Percentiles rank a stretch among this genome's conserved stretches.
Conservation (phyloP, 495 filamentous ascomycete species). For the Hyphodiscus hymeniophilus region DNA sequence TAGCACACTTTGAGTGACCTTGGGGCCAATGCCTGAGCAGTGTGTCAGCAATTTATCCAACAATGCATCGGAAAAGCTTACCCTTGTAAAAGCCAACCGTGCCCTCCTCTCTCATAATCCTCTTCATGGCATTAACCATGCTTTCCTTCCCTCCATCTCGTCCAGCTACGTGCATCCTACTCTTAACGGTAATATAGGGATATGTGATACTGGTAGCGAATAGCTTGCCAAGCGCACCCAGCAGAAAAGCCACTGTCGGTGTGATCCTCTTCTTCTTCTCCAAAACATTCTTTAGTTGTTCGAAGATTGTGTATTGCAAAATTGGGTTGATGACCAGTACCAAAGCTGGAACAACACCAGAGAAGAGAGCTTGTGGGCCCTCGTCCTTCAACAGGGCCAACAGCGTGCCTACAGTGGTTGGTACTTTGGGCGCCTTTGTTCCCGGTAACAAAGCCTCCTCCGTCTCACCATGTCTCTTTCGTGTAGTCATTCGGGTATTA, state of each 20-base stretch:
- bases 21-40: slow-evolving; percentile 73
- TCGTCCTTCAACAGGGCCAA: slow-evolving; percentile 69
- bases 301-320: slow-evolving; percentile 96
- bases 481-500: slow-evolving; percentile 95
- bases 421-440: slow-evolving; percentile 32
- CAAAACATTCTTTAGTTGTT: slow-evolving; percentile 74
- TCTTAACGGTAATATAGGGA: slow-evolving; percentile 97
- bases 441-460: slow-evolving; percentile 30
- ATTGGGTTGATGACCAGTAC: slow-evolving; percentile 97
- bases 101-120: slow-evolving; percentile 81
- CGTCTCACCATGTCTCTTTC: slow-evolving; percentile 50
- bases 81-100: slow-evolving; percentile 88
- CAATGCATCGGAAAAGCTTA: slow-evolving; percentile 30
- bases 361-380: slow-evolving; percentile 75
- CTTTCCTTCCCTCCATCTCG: slow-evolving; percentile 58
- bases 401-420: slow-evolving; percentile 73
- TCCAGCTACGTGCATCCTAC: slow-evolving; percentile 84
- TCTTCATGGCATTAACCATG: slow-evolving; percentile 60
- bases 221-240: slow-evolving; percentile 91
- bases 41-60: slow-evolving; percentile 11
- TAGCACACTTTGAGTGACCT: slow-evolving; percentile 91
- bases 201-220: slow-evolving; percentile 91
- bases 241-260: slow-evolving; percentile 77
- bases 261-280: slow-evolving; percentile 54
- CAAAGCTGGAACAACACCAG: slow-evolving; percentile 86